These are phyloP conservation scores for Hydrangea macrophylla DNA, from an alignment of 148 eudicot genomes.

Conservation along the genomic window DNA sequence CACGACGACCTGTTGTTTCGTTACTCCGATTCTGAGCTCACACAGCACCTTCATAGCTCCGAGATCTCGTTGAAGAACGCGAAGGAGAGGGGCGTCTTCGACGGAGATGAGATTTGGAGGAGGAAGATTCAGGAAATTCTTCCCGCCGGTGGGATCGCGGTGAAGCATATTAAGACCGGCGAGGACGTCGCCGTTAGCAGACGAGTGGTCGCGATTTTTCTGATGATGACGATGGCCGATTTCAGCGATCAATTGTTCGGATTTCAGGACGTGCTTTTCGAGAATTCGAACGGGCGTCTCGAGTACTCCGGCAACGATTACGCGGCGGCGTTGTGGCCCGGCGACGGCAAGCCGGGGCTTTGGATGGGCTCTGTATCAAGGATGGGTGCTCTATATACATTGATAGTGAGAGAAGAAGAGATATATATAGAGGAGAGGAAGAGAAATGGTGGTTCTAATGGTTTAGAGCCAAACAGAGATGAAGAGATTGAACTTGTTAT, in stretches of 20 bases:
- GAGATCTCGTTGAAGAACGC: constrained; percentile 36
- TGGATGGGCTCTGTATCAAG: constrained; percentile 79
- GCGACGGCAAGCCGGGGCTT: constrained; percentile 89
- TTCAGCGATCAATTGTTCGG: constrained; percentile 85
- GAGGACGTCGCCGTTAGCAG: constrained; percentile 68
- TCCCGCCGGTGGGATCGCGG: constrained; percentile 57
- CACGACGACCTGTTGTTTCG: constrained; percentile 65
- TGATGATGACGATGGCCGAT: constrained; percentile 90
- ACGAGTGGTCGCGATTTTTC: constrained; percentile 61
- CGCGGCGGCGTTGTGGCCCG: constrained; percentile 62
- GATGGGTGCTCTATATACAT: constrained; percentile 70
- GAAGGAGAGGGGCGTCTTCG: constrained; percentile 22
- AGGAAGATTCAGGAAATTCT: constrained; percentile 50
- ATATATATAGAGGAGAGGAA: constrained; percentile 35
- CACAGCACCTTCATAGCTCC: constrained; percentile 45
- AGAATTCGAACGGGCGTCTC: constrained; percentile 55
- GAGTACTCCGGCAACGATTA: constrained; percentile 56
- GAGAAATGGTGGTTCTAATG: neutral
- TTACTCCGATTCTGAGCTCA: constrained; percentile 61
- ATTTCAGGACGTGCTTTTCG: constrained; percentile 72
- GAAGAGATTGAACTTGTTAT: constrained; percentile 67
- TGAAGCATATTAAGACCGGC: constrained; percentile 78
- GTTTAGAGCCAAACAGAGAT: constrained; percentile 27
- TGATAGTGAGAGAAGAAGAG: constrained; percentile 73
- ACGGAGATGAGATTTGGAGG: constrained; percentile 59